Base-by-base conservation (phyloP, 73 alveolate species). In the Stentor coeruleus region DNA sequence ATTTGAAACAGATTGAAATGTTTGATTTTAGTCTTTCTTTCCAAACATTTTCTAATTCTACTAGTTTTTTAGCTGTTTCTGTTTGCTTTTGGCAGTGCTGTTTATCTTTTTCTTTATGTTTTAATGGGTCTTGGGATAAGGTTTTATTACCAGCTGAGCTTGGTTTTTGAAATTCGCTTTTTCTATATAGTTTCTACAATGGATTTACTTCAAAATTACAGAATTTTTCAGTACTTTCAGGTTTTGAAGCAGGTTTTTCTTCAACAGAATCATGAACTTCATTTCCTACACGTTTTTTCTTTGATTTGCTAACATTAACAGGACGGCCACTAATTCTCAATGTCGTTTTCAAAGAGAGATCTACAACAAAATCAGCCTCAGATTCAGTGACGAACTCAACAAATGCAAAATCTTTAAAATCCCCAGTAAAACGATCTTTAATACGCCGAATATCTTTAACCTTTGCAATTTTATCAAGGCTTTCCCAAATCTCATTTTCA, bases 391-490 rank as follows among this genome's bases (percentile, higher is more conserved):
- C 20, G 33, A 66, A 66, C 37, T 66, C 79, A 11, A 66, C 33
- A 33, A 66, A 66, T 26, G 79, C 79, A 33, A 66, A 20, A 66
- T 66, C 79, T 0, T 31, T 0, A 33, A 66, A 66, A 33, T 66
- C 79, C 1, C 79, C 79, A 33, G 40, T 66, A 33, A 66, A 31
- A 37, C 79, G n/a, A 40, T 66, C 79, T 20, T 31, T 20, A 15
- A 66, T 33, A 14, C 14, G n/a, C 33, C 79, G 0, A 15, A 66
- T 31, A 33, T 66, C 79, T 66, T 66, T 66, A 15, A 66, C 36
- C 15, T 26, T 20, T 37, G 49, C 79, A 26, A 66, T 14, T 66
- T 33, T 66, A 28, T 37, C 36, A 66, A 66, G 33, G 14, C 49
- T 26, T 28, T 20, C 33, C 39, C 11, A 37, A 28, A 2, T 20